Percentiles rank a stretch among this genome's conserved stretches.
Conservation (phyloP, 2,329 filamentous ascomycete species). For the Emergomyces pasteurianus region DNA sequence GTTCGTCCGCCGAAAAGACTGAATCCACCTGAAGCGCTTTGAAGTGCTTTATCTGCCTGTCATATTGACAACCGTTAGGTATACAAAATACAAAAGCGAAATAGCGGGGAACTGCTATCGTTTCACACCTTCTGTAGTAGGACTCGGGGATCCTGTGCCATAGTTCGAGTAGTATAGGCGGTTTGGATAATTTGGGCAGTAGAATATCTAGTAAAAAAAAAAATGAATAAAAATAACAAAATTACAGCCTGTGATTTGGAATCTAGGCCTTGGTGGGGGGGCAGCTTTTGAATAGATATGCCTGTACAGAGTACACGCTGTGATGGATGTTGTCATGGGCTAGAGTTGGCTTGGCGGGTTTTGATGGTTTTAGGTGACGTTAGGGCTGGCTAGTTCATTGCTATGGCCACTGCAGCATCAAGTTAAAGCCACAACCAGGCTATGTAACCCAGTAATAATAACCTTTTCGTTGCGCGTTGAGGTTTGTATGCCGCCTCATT, state of each 20-base stretch:
- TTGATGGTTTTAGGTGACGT: neutral
- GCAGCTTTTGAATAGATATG: neutral
- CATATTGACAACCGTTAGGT: conserved; percentile 13
- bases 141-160: conserved; percentile 64
- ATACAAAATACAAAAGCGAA: conserved; percentile 12
- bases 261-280: neutral
- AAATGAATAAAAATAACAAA: neutral
- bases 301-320: too few species aligned
- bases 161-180: neutral
- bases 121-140: conserved; percentile 60
- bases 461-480: neutral
- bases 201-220: neutral
- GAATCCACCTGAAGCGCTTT: conserved; percentile 67
- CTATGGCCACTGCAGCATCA: neutral
- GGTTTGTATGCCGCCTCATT: neutral
- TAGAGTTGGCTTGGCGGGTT: neutral
- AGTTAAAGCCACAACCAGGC: neutral
- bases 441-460: neutral
- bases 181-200: neutral
- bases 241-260: neutral
- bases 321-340: neutral
- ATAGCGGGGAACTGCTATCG: conserved; percentile 13
- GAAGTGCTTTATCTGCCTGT: conserved; percentile 76
- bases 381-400: too few species aligned
- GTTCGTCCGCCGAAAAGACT: conserved; percentile 76